These are phyloP conservation scores for Ganoderma sp. DNA, from an alignment of 1,284 basidiomycete genomes.

Conservation along the genomic window DNA sequence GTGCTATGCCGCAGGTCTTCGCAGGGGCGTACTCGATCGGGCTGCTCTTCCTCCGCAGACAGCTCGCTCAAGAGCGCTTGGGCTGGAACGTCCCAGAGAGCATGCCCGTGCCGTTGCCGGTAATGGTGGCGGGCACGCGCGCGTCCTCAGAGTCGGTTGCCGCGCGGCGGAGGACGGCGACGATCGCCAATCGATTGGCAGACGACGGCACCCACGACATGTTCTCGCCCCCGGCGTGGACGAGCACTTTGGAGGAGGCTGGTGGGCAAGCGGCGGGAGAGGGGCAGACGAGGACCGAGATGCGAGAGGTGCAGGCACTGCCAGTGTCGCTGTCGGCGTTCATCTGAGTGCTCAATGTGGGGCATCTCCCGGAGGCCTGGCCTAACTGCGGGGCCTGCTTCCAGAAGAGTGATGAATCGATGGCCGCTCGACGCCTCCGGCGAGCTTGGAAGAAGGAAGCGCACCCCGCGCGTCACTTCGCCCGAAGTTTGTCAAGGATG, in stretches of 20 bases:
- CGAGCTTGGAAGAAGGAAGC: slow-evolving; percentile 4
- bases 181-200: slow-evolving; percentile 9
- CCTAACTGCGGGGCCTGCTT: background rate
- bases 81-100: slow-evolving; percentile 35
- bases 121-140: slow-evolving; percentile 4
- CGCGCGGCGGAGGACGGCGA: slow-evolving; percentile 1
- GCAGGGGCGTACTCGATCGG: slow-evolving; percentile 53
- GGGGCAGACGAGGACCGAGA: slow-evolving; percentile 24
- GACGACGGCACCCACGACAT: slow-evolving; percentile 34
- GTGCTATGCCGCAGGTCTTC: slow-evolving; percentile 43
- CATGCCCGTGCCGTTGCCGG: slow-evolving; percentile 17
- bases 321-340: slow-evolving; percentile 31
- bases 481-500: slow-evolving; percentile 1
- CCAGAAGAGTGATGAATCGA: background rate
- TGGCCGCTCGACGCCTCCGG: background rate
- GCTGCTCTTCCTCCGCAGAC: slow-evolving; percentile 52
- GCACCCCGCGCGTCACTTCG: background rate
- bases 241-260: slow-evolving; percentile 17
- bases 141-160: slow-evolving; percentile 9
- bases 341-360: slow-evolving; percentile 9
- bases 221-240: slow-evolving; percentile 15
- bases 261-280: background rate
- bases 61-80: slow-evolving; percentile 53
- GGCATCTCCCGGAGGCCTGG: background rate
- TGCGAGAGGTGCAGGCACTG: slow-evolving; percentile 31